phyloP scores from a whole-genome alignment of 306 rosid species.

The Cucurbita moschata region DNA sequence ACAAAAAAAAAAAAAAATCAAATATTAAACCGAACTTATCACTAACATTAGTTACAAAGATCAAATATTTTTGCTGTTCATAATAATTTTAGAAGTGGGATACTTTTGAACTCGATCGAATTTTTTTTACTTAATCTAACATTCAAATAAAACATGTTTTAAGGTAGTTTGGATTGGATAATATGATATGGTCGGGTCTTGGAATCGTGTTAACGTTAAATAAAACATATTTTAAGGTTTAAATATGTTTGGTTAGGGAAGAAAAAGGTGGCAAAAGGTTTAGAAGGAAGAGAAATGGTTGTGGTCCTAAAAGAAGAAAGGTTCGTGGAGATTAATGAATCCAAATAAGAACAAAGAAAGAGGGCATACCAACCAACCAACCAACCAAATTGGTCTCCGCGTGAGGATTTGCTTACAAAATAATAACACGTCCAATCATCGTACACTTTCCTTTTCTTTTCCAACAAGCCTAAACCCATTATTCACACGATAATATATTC shows the following conservation, averaged over 20 bases:
- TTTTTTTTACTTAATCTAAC: too few species aligned
- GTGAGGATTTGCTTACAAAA: background rate
- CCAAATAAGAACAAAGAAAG: background rate
- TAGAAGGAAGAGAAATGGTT: background rate
- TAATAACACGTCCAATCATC: background rate
- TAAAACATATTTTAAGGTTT: too few species aligned
- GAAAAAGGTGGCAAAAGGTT: background rate
- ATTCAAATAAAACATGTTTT: too few species aligned
- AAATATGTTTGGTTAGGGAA: background rate
- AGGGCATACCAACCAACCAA: background rate
- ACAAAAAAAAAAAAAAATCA: too few species aligned
- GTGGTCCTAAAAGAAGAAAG: background rate
- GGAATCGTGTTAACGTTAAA: too few species aligned
- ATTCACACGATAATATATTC: background rate
- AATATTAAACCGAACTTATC: too few species aligned
- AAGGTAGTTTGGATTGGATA: too few species aligned
- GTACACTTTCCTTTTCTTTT: background rate
- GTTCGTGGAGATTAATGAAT: background rate
- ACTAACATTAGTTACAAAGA: too few species aligned
- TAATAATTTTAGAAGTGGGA: too few species aligned
- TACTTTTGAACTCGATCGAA: too few species aligned
- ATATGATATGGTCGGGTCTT: too few species aligned
- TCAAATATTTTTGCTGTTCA: too few species aligned
- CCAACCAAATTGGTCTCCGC: constrained; percentile 6
- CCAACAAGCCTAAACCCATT: background rate